These are phyloP conservation scores for Juglanconis oblonga DNA, from an alignment of 2,329 filamentous ascomycete species.

Conservation along the genomic window DNA sequence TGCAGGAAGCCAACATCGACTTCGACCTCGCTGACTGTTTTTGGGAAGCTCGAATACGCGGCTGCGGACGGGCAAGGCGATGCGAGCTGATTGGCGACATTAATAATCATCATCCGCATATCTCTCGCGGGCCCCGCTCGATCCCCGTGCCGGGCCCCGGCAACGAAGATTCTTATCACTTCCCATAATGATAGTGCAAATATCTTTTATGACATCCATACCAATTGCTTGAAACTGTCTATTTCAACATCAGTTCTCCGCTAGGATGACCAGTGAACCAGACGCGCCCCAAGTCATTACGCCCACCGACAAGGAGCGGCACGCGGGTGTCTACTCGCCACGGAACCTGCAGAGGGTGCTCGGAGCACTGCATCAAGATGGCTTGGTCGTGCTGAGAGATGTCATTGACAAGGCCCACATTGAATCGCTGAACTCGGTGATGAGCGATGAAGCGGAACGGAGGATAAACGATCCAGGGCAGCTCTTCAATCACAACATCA, in stretches of 20 bases:
- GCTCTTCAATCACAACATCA: constrained; percentile 22
- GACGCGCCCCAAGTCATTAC: constrained; percentile 13
- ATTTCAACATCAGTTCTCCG: neutral
- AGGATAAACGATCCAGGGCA: constrained; percentile 19
- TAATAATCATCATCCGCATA: neutral
- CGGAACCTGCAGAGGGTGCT: constrained; percentile 19
- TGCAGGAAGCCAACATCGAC: neutral
- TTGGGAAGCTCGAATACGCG: neutral
- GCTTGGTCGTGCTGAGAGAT: constrained; percentile 23
- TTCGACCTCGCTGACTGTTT: neutral
- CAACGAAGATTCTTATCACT: too few species aligned
- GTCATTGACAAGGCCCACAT: constrained; percentile 21
- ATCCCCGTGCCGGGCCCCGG: neutral
- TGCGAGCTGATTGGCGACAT: neutral
- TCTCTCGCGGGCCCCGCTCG: too few species aligned
- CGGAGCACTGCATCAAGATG: constrained; percentile 23
- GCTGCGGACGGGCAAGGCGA: neutral
- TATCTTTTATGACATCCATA: too few species aligned
- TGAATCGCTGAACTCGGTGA: constrained; percentile 20
- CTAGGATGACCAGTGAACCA: neutral
- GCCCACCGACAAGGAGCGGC: constrained; percentile 11
- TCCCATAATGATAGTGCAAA: too few species aligned
- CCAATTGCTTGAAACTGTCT: neutral
- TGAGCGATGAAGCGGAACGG: constrained; percentile 21
- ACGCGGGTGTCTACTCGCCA: constrained; percentile 9